These are phyloP conservation scores for Podospora pseudoanserina DNA, from an alignment of 495 filamentous ascomycete species.

Conservation along the genomic window DNA sequence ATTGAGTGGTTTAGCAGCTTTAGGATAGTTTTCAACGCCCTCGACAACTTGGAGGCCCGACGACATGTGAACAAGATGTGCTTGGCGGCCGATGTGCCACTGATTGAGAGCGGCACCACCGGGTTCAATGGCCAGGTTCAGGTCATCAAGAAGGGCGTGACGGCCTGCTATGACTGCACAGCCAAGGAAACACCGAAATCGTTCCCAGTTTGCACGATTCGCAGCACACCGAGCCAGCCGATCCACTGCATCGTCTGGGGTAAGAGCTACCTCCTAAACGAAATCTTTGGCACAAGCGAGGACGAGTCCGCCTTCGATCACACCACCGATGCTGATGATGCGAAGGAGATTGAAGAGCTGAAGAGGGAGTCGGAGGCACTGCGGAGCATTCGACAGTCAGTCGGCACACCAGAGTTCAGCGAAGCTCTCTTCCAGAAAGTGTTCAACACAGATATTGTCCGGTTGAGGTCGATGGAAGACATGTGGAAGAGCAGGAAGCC, in stretches of 20 bases:
- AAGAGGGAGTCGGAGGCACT: slow-evolving; percentile 77
- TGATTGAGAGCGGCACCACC: slow-evolving; percentile 96
- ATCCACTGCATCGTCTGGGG: slow-evolving; percentile 99
- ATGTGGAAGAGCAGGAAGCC: slow-evolving; percentile 88
- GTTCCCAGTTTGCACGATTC: slow-evolving; percentile 94
- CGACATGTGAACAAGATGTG: slow-evolving; percentile 99
- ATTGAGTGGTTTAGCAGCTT: slow-evolving; percentile 86
- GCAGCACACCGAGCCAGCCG: slow-evolving; percentile 88
- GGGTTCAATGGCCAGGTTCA: slow-evolving; percentile 98
- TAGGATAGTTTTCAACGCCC: slow-evolving; percentile 86
- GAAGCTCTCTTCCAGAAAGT: slow-evolving; percentile 88
- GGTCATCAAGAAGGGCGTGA: slow-evolving; percentile 88
- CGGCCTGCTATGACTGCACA: slow-evolving; percentile 95
- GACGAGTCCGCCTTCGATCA: slow-evolving; percentile 74
- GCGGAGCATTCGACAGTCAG: slow-evolving; percentile 74
- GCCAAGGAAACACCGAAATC: slow-evolving; percentile 83
- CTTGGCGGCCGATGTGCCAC: slow-evolving; percentile 79
- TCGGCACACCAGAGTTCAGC: slow-evolving; percentile 76
- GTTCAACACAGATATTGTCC: slow-evolving; percentile 78
- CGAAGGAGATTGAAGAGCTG: slow-evolving; percentile 81
- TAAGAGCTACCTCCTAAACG: slow-evolving; percentile 92
- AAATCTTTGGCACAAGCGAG: slow-evolving; percentile 90
- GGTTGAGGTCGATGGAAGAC: slow-evolving; percentile 83
- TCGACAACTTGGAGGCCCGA: slow-evolving; percentile 93
- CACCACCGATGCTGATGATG: slow-evolving; percentile 77